A percentile compares a stretch with the other conserved stretches of the same genome.
Evolutionary conservation across 2,329 filamentous ascomycete genomes (phyloP).

Genomic region (Colletotrichum sp.): DNA sequence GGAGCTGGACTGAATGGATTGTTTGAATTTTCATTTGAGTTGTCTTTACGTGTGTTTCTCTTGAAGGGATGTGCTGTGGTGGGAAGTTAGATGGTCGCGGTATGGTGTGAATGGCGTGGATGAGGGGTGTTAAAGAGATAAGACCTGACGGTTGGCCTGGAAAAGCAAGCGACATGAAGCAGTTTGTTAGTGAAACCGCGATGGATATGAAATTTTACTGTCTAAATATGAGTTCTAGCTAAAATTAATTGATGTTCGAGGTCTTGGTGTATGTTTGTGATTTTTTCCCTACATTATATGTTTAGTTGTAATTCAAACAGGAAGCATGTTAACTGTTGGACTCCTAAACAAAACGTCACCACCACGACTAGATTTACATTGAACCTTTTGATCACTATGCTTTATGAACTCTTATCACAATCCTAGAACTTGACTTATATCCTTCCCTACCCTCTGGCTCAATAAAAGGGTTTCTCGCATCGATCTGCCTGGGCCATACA

Average conservation of each 20-base stretch:
- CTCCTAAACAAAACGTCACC: fast-evolving
- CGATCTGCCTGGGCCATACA: neutral
- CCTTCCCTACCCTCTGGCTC: neutral
- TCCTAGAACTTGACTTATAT: neutral
- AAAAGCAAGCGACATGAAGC: neutral
- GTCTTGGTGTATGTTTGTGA: neutral
- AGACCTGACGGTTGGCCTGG: neutral
- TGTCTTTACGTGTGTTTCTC: neutral
- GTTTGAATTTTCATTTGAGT: fast-evolving
- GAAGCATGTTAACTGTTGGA: too few relatives aligned
- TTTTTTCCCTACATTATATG: neutral
- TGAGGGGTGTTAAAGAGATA: neutral
- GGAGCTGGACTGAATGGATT: neutral
- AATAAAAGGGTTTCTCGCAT: neutral
- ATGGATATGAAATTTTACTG: neutral
- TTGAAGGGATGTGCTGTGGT: neutral
- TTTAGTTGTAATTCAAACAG: fast-evolving
- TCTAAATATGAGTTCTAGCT: fast-evolving
- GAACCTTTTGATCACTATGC: fast-evolving
- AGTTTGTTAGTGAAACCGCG: neutral
- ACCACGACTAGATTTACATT: fast-evolving
- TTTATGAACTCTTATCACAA: fast-evolving
- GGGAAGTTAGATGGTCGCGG: neutral
- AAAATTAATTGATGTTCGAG: neutral
- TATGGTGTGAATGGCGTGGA: neutral